Evolutionary conservation across 768 basidiomycete genomes (phyloP).

Genomic region (Suillus sp.): DNA sequence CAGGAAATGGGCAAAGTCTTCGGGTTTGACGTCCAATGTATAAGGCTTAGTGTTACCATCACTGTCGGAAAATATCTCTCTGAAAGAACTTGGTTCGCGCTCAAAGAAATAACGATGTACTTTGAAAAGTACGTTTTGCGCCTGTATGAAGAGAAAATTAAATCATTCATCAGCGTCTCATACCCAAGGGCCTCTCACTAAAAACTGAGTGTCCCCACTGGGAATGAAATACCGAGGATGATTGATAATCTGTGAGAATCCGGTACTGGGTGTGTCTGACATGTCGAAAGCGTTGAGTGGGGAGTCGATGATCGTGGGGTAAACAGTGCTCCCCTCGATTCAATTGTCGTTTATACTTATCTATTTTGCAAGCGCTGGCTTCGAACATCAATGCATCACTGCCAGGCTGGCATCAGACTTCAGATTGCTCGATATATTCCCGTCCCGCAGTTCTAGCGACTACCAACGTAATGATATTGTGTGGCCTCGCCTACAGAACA

Average conservation of each 20-base stretch:
- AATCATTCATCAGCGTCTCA: neutral
- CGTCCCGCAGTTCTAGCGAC: neutral
- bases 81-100: conserved; percentile 36
- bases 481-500: neutral
- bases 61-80: conserved; percentile 22
- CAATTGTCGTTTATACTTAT: neutral
- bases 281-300: neutral
- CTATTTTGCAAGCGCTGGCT: conserved; percentile 2
- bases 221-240: conserved; percentile 50
- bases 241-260: conserved; percentile 23
- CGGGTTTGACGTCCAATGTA: conserved; percentile 29
- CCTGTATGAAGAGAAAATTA: conserved; percentile 27
- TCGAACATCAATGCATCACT: neutral
- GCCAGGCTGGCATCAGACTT: neutral
- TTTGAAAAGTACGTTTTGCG: conserved; percentile 35
- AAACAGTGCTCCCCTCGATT: neutral
- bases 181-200: conserved; percentile 42
- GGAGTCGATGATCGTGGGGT: neutral
- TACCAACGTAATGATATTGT: neutral
- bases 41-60: conserved; percentile 11
- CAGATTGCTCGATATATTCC: neutral
- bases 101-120: conserved; percentile 42
- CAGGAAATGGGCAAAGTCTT: conserved; percentile 48
- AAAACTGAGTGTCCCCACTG: conserved; percentile 54
- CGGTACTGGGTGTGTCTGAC: neutral